Conservation (phyloP, 192 early-diverging fungal species). For the Umbelopsis ramanniana region DNA sequence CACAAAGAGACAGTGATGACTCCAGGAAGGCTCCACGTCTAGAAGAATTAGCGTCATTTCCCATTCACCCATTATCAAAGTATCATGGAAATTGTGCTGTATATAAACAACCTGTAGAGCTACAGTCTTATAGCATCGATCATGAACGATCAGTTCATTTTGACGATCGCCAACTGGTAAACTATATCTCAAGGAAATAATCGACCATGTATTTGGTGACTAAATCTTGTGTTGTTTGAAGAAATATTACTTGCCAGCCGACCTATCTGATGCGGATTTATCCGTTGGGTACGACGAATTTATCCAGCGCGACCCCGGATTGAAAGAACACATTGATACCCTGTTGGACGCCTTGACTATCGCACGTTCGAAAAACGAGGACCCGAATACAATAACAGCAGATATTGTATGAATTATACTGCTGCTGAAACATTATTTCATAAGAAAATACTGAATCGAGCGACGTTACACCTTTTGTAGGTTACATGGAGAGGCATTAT, state of each 20-base stretch:
- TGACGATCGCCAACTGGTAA: conserved; percentile 64
- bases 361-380: conserved; percentile 20
- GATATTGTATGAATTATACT: conserved; percentile 36
- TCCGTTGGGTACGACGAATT: conserved; percentile 72
- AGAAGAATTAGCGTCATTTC: neutral
- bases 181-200: conserved; percentile 16
- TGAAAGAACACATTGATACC: conserved; percentile 82
- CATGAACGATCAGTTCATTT: conserved; percentile 57
- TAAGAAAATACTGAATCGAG: conserved; percentile 8
- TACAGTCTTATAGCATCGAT: conserved; percentile 70
- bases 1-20: neutral
- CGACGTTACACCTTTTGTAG: conserved; percentile 33
- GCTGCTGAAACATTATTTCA: neutral
- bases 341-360: conserved; percentile 67
- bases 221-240: conserved; percentile 26
- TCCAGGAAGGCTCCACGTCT: neutral
- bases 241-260: conserved; percentile 62
- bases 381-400: conserved; percentile 22
- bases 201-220: conserved; percentile 15
- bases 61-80: neutral
- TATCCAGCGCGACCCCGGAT: conserved; percentile 59
- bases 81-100: conserved; percentile 22
- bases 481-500: conserved; percentile 90
- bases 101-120: conserved; percentile 66
- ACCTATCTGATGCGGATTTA: conserved; percentile 53